Base-by-base conservation (phyloP, 345 rosid species). In the Citrus mangshanensis region DNA sequence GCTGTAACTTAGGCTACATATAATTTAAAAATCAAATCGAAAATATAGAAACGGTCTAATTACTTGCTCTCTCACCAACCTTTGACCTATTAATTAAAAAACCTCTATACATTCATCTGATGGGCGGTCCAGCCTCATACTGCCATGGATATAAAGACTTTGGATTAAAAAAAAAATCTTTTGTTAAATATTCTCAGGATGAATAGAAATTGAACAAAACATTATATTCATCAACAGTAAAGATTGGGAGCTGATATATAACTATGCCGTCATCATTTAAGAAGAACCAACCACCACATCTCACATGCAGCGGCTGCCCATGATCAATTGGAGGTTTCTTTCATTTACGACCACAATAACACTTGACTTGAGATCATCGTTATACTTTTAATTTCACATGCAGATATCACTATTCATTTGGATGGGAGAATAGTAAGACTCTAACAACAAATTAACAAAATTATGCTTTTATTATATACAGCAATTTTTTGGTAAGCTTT, bases 191-290 rank as follows among this genome's bases (percentile, higher is more conserved):
- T 54, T 54, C 58, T 54, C 2, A 4, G 22, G 3, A 19, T 46
- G 22, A 16, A 54, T 18, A 54, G 22, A 54, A 54, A 16, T 54
- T 54, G 7, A 18, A 18, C 58, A 16, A 18, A 4, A 54, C 1
- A 54, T 1, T 54, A 54, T 51, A 51, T 51, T 51, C 38, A 42
- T 69, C 80, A 38, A 56, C 35, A 51, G 82, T 38, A 66, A 40
- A 67, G 38, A 13, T 75, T 7, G 42, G 69, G 10, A 68, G 62
- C 65, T 54, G 79, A 76, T 55, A 38, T 30, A 56, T 24, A 77
- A 37, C 51, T 46, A 69, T 49, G 60, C 77, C 75, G 75, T 60
- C 84, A 60, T 66, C 58, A 72, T 81, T 81, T 81, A 81, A 42
- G 62, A 55, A 9, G 4, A 28, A 66, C 73, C 77, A 46, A 66